phyloP scores from a whole-genome alignment of 169 alveolate species.

The Miamiensis avidus region DNA sequence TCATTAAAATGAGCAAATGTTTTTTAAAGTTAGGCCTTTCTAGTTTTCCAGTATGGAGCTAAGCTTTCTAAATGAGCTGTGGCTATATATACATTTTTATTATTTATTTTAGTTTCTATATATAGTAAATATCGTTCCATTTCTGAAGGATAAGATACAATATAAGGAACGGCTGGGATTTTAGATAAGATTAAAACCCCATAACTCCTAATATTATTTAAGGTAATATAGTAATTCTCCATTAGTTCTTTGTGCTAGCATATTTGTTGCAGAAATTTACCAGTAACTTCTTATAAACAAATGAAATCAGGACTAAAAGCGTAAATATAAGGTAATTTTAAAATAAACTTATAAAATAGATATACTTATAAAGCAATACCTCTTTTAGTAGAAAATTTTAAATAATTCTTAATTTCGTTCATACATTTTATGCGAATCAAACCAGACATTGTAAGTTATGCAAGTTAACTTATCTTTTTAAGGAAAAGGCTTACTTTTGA shows the following conservation, averaged over 20 bases:
- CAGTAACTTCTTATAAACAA: conserved; percentile 51
- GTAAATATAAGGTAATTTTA: no score
- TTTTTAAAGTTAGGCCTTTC: background rate
- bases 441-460: conserved; percentile 55
- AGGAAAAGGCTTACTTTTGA: no score
- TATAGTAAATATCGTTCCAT: conserved; percentile 30
- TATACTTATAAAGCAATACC: no score
- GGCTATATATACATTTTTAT: conserved; percentile 6
- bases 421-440: conserved; percentile 40
- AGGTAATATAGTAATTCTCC: conserved; percentile 33
- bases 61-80: conserved; percentile 42
- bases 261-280: conserved; percentile 15
- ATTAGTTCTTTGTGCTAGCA: conserved; percentile 6
- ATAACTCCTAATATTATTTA: conserved; percentile 29
- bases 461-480: no score
- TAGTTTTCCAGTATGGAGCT: conserved; percentile 3
- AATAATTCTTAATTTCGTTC: conserved; percentile 34
- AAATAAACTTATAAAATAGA: no score
- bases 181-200: conserved; percentile 44
- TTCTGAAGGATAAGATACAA: conserved; percentile 1
- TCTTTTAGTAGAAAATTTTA: conserved; percentile 17
- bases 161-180: conserved; percentile 5
- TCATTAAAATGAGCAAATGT: conserved; percentile 8
- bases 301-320: conserved; percentile 45
- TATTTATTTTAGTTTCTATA: conserved; percentile 10